Percentiles rank a stretch among this genome's conserved stretches.
Conservation (phyloP, 495 filamentous ascomycete species). For the Podospora comata region DNA sequence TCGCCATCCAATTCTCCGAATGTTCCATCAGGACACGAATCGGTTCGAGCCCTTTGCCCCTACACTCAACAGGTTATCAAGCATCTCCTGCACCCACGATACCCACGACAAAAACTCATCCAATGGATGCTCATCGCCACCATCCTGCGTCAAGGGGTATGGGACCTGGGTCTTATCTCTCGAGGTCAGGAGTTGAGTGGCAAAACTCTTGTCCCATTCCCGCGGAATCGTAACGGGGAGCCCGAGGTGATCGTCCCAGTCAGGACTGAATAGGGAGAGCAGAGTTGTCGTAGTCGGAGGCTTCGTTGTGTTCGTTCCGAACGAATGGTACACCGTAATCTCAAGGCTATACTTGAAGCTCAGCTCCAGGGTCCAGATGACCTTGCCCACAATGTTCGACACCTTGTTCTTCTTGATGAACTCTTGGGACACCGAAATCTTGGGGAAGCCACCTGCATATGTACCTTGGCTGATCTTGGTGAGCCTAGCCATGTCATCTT, state of each 20-base stretch:
- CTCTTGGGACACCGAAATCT: not conserved
- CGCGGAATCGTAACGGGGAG: conserved; percentile 11
- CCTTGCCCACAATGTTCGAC: conserved; percentile 17
- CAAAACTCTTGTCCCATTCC: conserved; percentile 19
- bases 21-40: not conserved
- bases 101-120: conserved; percentile 23
- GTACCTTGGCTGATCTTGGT: not conserved
- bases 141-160: not conserved
- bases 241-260: conserved; percentile 25
- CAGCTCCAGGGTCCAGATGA: conserved; percentile 15
- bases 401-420: conserved; percentile 14
- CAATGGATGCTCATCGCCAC: conserved; percentile 4
- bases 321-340: conserved; percentile 16
- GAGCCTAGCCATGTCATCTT: not conserved
- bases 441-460: conserved; percentile 9
- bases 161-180: not conserved
- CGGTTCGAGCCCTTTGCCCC: not conserved
- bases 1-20: not conserved
- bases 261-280: conserved; percentile 14
- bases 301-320: conserved; percentile 6
- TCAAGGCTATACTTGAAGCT: conserved; percentile 21
- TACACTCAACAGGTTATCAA: conserved; percentile 8
- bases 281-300: conserved; percentile 5
- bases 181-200: conserved; percentile 14
- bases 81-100: conserved; percentile 19